phyloP scores from a whole-genome alignment of 1,284 basidiomycete genomes.

The Ustanciosporium gigantosporum region DNA sequence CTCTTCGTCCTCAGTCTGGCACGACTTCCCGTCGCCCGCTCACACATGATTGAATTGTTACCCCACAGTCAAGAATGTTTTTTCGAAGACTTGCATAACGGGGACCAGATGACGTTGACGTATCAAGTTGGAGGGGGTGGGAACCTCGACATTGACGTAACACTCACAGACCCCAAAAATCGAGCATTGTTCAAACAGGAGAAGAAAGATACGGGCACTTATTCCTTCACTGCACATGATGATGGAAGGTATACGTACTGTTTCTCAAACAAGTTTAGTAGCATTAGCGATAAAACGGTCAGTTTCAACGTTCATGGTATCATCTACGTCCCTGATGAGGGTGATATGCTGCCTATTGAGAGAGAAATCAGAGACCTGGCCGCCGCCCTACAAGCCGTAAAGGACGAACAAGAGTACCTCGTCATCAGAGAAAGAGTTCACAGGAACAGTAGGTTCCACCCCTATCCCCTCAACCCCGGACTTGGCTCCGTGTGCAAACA shows the following conservation, averaged over 20 bases:
- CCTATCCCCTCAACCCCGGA: no score
- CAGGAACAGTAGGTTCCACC: slow-evolving; percentile 71
- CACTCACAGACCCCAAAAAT: slow-evolving; percentile 72
- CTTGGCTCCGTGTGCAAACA: neutral
- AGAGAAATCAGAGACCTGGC: slow-evolving; percentile 89
- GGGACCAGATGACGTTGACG: slow-evolving; percentile 98
- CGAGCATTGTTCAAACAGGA: slow-evolving; percentile 75
- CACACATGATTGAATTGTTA: slow-evolving; percentile 66
- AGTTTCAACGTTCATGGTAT: slow-evolving; percentile 99
- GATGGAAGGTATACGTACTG: slow-evolving; percentile 93
- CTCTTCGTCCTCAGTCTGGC: no score
- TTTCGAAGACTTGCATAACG: slow-evolving; percentile 92
- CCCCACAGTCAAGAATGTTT: slow-evolving; percentile 92
- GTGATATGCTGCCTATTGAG: slow-evolving; percentile 77
- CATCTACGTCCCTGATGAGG: slow-evolving; percentile 85
- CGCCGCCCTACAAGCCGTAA: slow-evolving; percentile 81
- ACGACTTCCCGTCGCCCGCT: no score
- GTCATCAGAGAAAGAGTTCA: slow-evolving; percentile 90
- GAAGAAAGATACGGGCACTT: slow-evolving; percentile 85
- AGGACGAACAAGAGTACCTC: slow-evolving; percentile 99
- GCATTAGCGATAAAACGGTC: slow-evolving; percentile 90
- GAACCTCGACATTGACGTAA: slow-evolving; percentile 94
- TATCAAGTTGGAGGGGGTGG: slow-evolving; percentile 98
- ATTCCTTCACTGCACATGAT: slow-evolving; percentile 80
- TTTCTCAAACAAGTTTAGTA: slow-evolving; percentile 97